phyloP scores from a whole-genome alignment of 2,329 filamentous ascomycete species.

The Pseudogymnoascus sp. region DNA sequence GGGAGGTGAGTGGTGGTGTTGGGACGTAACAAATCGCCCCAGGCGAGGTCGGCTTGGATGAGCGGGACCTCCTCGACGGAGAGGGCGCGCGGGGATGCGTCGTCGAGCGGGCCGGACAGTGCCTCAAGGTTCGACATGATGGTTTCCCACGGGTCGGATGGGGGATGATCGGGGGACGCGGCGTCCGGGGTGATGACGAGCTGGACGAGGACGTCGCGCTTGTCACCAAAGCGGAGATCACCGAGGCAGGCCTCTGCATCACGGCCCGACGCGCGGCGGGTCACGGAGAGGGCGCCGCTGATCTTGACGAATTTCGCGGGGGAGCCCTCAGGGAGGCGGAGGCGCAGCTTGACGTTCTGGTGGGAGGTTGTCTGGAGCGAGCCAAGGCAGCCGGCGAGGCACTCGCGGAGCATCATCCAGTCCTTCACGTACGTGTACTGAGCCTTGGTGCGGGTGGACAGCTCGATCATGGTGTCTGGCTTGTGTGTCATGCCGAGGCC shows the following conservation, averaged over 20 bases:
- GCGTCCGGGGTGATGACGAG: slow-evolving; percentile 86
- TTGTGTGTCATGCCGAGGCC: slow-evolving; percentile 95
- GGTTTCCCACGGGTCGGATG: slow-evolving; percentile 93
- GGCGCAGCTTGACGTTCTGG: slow-evolving; percentile 93
- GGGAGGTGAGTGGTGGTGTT: slow-evolving; percentile 79
- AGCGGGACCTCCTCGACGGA: slow-evolving; percentile 93
- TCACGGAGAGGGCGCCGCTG: slow-evolving; percentile 90
- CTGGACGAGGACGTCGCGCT: slow-evolving; percentile 87
- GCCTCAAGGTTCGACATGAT: slow-evolving; percentile 94
- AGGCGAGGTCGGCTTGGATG: slow-evolving; percentile 88
- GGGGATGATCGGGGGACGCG: slow-evolving; percentile 67
- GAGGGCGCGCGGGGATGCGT: slow-evolving; percentile 75
- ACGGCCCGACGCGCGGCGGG: slow-evolving; percentile 87
- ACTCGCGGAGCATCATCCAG: slow-evolving; percentile 99
- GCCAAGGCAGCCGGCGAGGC: slow-evolving; percentile 85
- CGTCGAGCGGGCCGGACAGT: slow-evolving; percentile 69
- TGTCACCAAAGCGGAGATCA: slow-evolving; percentile 91
- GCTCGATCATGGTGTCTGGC: slow-evolving; percentile 96
- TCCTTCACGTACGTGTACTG: slow-evolving; percentile 98
- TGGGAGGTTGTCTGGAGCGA: slow-evolving; percentile 92
- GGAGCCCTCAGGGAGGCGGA: slow-evolving; percentile 89
- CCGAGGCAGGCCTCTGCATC: slow-evolving; percentile 90
- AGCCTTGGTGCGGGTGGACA: slow-evolving; percentile 91
- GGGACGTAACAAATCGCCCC: slow-evolving; percentile 88
- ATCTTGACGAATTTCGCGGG: slow-evolving; percentile 99